Evolutionary conservation across 768 basidiomycete species (phyloP).

Genomic region (Mycena vulgaris): DNA sequence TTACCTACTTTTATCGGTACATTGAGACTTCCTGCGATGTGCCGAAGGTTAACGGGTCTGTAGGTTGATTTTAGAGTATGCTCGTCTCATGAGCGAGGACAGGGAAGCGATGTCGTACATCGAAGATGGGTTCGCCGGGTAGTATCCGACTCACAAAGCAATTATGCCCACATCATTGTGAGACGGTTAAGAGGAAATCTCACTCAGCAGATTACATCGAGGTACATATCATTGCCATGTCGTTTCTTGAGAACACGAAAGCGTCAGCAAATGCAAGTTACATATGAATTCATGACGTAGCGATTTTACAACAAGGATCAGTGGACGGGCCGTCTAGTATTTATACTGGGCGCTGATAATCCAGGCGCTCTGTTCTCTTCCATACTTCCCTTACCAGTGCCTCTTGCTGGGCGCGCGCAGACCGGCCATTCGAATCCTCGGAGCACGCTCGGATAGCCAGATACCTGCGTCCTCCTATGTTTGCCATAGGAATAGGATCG

Average conservation of each 20-base stretch:
- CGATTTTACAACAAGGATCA: background rate
- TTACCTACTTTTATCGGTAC: constrained; percentile 66
- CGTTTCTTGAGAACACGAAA: background rate
- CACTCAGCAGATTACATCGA: too few relatives aligned
- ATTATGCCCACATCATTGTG: too few relatives aligned
- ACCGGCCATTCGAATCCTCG: constrained; percentile 34
- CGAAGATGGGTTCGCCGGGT: background rate
- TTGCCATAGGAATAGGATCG: constrained; percentile 43
- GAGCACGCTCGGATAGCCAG: constrained; percentile 45
- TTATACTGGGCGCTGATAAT: constrained; percentile 39
- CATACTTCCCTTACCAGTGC: constrained; percentile 43
- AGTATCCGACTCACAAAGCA: background rate
- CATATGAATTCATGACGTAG: background rate
- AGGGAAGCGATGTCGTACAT: constrained; percentile 56
- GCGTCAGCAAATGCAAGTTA: background rate
- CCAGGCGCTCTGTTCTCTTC: constrained; percentile 44
- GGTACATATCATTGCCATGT: background rate
- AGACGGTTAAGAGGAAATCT: too few relatives aligned
- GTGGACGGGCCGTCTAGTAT: background rate
- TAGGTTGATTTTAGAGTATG: constrained; percentile 66
- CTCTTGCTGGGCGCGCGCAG: constrained; percentile 42
- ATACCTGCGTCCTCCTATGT: constrained; percentile 41
- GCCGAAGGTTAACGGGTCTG: background rate
- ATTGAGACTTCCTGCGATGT: constrained; percentile 29
- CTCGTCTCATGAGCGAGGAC: constrained; percentile 61